A percentile compares a stretch with the other conserved stretches of the same genome.
phyloP scores from a whole-genome alignment of 2,329 filamentous ascomycete species.

The Cadophora luteo-olivacea region DNA sequence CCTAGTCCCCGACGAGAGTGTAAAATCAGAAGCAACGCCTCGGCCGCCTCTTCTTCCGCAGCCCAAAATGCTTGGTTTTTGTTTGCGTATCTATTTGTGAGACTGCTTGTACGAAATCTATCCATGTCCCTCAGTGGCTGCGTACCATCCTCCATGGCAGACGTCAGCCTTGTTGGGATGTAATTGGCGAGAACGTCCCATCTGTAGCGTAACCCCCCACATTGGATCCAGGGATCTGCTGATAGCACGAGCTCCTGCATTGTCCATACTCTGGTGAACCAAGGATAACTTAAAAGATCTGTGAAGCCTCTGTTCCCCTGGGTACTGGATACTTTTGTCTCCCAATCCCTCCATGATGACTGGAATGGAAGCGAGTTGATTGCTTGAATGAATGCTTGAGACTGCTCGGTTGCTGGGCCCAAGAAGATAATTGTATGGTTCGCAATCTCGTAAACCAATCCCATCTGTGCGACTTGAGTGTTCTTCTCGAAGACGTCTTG shows the following conservation, averaged over 20 bases:
- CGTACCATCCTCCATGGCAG: neutral
- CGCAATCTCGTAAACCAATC: constrained; percentile 10
- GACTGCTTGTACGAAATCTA: neutral
- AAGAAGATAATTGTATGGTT: constrained; percentile 16
- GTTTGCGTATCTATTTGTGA: neutral
- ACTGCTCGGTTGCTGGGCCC: neutral
- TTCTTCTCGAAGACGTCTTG: constrained; percentile 11
- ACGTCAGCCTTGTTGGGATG: neutral
- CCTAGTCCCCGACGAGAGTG: neutral
- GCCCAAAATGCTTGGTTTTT: neutral
- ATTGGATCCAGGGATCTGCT: constrained; percentile 1
- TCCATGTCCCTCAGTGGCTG: neutral
- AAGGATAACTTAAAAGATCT: neutral
- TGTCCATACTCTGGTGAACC: constrained; percentile 1
- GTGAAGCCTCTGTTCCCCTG: neutral
- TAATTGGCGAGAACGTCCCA: neutral
- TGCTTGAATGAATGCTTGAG: neutral
- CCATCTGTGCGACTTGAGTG: constrained; percentile 24
- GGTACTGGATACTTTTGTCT: neutral
- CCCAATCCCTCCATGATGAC: neutral
- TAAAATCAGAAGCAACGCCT: neutral
- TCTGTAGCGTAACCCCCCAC: neutral
- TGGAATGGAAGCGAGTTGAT: neutral
- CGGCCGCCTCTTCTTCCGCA: neutral
- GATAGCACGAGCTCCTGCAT: neutral